Percentiles rank a stretch among this genome's conserved stretches.
These are phyloP conservation scores for Tricladium varicosporioides DNA, from an alignment of 2,329 filamentous ascomycete species.

Conservation along the genomic window DNA sequence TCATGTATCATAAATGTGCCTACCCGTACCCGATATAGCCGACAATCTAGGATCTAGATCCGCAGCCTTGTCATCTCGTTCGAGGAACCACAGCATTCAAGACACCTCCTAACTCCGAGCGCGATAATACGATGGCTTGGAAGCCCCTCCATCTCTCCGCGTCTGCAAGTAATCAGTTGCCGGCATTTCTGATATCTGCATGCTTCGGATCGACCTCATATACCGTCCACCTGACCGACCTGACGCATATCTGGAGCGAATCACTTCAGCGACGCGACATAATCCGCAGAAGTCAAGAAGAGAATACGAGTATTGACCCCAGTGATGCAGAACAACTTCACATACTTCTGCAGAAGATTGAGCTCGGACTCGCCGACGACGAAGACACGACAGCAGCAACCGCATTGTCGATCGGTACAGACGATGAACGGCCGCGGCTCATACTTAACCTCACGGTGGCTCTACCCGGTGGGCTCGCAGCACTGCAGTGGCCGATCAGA, in stretches of 20 bases:
- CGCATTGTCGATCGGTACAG: slow-evolving; percentile 43
- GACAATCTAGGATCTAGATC: no score
- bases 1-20: neutral
- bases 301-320: slow-evolving; percentile 72
- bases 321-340: slow-evolving; percentile 61
- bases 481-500: slow-evolving; percentile 64
- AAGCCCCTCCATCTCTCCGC: slow-evolving; percentile 21
- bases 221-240: slow-evolving; percentile 65
- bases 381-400: slow-evolving; percentile 39
- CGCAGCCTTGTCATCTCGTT: no score
- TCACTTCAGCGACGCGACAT: slow-evolving; percentile 60
- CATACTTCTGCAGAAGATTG: slow-evolving; percentile 64
- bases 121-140: slow-evolving; percentile 25
- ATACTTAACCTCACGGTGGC: slow-evolving; percentile 51
- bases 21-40: neutral
- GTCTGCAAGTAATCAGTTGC: slow-evolving; percentile 40
- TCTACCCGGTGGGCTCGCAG: slow-evolving; percentile 60
- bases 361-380: slow-evolving; percentile 44
- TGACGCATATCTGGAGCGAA: slow-evolving; percentile 73
- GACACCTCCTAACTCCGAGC: neutral
- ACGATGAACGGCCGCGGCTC: slow-evolving; percentile 37
- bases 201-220: slow-evolving; percentile 57
- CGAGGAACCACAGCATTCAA: neutral
- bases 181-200: slow-evolving; percentile 62
- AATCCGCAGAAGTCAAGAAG: slow-evolving; percentile 56